Conservation (phyloP, 2,329 filamentous ascomycete species). For the Pleoardoris graminearum region DNA sequence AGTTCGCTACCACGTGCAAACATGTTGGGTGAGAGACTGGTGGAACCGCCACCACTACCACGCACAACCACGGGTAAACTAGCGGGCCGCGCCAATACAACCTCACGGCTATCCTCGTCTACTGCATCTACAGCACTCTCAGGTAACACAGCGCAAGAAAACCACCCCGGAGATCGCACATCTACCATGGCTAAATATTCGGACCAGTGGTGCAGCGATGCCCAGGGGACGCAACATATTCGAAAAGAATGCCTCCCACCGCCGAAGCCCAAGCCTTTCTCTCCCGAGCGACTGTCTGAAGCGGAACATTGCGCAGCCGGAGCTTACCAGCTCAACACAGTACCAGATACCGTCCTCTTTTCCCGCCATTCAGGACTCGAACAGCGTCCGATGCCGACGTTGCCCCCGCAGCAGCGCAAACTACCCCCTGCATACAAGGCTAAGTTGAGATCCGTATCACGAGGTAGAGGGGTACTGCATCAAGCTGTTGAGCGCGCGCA, state of each 20-base stretch:
- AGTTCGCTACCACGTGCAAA: not conserved
- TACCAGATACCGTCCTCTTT: not conserved
- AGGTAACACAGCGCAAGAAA: not conserved
- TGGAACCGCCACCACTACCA: not conserved
- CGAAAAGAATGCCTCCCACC: not conserved
- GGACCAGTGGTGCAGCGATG: not conserved
- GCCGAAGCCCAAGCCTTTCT: not conserved
- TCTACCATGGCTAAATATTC: not conserved
- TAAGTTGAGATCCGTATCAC: not conserved
- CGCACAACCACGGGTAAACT: not conserved
- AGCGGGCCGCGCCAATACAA: not conserved
- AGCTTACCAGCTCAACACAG: not conserved
- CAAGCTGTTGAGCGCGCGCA: not conserved
- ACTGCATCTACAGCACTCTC: not conserved
- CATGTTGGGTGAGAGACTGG: not conserved
- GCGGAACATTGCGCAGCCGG: not conserved
- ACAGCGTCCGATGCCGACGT: not conserved
- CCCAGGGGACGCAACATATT: no score
- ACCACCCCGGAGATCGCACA: not conserved
- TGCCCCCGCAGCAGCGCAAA: not conserved
- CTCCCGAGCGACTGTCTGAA: not conserved
- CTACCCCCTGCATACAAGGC: not conserved
- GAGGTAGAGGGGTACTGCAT: not conserved
- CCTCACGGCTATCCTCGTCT: not conserved
- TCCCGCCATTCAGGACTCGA: not conserved